Evolutionary conservation across 768 basidiomycete species (phyloP).

Genomic region (Lactifluus pinguis): DNA sequence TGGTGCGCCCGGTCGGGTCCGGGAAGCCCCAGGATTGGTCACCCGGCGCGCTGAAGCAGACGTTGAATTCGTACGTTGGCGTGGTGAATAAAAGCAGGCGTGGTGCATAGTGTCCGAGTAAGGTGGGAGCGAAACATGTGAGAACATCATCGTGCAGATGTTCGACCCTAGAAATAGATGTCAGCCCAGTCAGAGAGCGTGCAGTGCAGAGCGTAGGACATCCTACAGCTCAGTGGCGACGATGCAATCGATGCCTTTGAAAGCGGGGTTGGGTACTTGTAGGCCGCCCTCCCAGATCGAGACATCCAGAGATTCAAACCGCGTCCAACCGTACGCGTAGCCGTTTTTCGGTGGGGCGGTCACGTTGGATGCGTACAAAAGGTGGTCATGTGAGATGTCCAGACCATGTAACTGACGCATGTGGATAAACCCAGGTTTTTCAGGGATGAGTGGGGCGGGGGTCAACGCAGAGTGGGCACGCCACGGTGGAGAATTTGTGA

Average conservation of each 20-base stretch:
- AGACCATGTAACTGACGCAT: constrained; percentile 55
- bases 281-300: constrained; percentile 72
- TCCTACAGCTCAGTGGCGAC: constrained; percentile 76
- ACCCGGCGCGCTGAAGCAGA: constrained; percentile 55
- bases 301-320: constrained; percentile 64
- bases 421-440: constrained; percentile 37
- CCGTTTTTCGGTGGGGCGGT: constrained; percentile 34
- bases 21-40: constrained; percentile 38
- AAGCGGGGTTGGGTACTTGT: constrained; percentile 54
- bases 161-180: constrained; percentile 52
- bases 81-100: constrained; percentile 70
- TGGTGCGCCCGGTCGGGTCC: constrained; percentile 71
- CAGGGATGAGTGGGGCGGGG: constrained; percentile 1
- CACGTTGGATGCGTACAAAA: constrained; percentile 43
- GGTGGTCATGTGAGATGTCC: constrained; percentile 48
- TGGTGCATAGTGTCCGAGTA: constrained; percentile 76
- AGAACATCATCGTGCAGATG: constrained; percentile 58
- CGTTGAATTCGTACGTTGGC: constrained; percentile 78
- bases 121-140: constrained; percentile 51
- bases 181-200: not conserved
- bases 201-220: not conserved
- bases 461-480: constrained; percentile 32
- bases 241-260: constrained; percentile 61
- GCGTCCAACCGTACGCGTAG: constrained; percentile 19
- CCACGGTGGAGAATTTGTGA: constrained; percentile 72